phyloP scores from a whole-genome alignment of 352 stramenopile species.

The Phytophthora sp. region DNA sequence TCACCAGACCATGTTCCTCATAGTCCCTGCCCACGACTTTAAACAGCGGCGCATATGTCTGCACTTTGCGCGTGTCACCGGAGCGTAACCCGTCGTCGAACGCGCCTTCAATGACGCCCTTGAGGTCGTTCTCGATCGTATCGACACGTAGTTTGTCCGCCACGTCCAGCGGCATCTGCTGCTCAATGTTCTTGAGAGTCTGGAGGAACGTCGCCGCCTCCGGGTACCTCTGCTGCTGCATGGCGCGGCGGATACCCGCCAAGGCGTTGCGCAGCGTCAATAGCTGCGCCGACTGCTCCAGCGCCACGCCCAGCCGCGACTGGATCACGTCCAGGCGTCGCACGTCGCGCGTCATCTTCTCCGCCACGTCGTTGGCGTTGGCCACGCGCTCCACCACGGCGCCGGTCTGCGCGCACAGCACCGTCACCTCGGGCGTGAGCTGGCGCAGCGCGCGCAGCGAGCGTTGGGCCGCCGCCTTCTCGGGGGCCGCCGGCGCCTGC shows the following conservation, averaged over 20 bases:
- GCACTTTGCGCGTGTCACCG: constrained; percentile 51
- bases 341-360: constrained; percentile 90
- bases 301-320: constrained; percentile 64
- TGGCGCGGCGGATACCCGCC: constrained; percentile 69
- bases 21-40: constrained; percentile 71
- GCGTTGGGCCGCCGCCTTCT: constrained; percentile 61
- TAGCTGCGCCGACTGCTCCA: constrained; percentile 74
- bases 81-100: constrained; percentile 64
- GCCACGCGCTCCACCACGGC: constrained; percentile 84
- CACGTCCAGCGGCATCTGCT: constrained; percentile 79
- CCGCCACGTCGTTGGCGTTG: constrained; percentile 89
- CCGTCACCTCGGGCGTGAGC: constrained; percentile 69
- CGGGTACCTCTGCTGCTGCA: constrained; percentile 75
- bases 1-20: constrained; percentile 65
- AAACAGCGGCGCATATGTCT: constrained; percentile 80
- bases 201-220: constrained; percentile 78
- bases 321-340: constrained; percentile 83
- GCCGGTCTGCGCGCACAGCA: constrained; percentile 77
- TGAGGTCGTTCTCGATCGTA: constrained; percentile 86
- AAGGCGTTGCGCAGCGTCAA: constrained; percentile 83
- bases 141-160: constrained; percentile 85
- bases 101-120: constrained; percentile 71
- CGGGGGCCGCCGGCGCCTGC: constrained; percentile 34
- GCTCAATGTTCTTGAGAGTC: constrained; percentile 76
- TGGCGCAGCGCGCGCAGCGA: constrained; percentile 59